phyloP scores from a whole-genome alignment of 2,329 filamentous ascomycete genomes.

The Xylariaceae sp. region DNA sequence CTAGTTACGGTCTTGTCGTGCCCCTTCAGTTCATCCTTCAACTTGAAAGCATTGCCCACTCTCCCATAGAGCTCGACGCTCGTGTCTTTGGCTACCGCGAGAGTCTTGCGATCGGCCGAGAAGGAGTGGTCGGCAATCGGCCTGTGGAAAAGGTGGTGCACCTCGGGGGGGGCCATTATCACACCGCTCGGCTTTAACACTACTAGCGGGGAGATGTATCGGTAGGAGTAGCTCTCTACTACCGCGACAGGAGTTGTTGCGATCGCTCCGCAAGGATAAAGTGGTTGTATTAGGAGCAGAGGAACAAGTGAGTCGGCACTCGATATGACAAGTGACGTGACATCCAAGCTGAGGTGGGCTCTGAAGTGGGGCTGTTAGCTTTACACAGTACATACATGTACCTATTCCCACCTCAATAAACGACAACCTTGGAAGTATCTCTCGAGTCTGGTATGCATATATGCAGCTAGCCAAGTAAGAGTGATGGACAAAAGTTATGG shows the following conservation, averaged over 20 bases:
- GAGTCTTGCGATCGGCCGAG: slow-evolving; percentile 79
- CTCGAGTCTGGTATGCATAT: no score
- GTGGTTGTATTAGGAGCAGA: background rate
- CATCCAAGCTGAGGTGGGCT: no score
- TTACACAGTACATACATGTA: no score
- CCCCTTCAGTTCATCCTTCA: slow-evolving; percentile 89
- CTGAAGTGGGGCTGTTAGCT: no score
- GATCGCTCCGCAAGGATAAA: background rate
- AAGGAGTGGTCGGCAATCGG: slow-evolving; percentile 98
- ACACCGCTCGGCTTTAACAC: background rate
- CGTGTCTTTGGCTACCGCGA: slow-evolving; percentile 88
- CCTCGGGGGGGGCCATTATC: slow-evolving; percentile 76
- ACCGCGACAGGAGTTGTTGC: slow-evolving; percentile 43
- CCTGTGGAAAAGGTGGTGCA: slow-evolving; percentile 93
- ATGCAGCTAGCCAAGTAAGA: no score
- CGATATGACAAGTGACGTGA: background rate
- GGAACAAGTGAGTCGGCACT: background rate
- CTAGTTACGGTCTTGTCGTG: slow-evolving; percentile 97
- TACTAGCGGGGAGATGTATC: slow-evolving; percentile 25
- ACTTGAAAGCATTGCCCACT: slow-evolving; percentile 67
- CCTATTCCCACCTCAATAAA: no score
- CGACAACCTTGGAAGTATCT: no score
- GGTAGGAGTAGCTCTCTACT: slow-evolving; percentile 99
- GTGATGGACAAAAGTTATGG: no score
- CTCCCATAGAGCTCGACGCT: slow-evolving; percentile 81